A percentile compares a stretch with the other conserved stretches of the same genome.
Evolutionary conservation across 225 moss, liverwort and hornwort genomes (phyloP).

Genomic region (Rhytidiadelphus loreus): DNA sequence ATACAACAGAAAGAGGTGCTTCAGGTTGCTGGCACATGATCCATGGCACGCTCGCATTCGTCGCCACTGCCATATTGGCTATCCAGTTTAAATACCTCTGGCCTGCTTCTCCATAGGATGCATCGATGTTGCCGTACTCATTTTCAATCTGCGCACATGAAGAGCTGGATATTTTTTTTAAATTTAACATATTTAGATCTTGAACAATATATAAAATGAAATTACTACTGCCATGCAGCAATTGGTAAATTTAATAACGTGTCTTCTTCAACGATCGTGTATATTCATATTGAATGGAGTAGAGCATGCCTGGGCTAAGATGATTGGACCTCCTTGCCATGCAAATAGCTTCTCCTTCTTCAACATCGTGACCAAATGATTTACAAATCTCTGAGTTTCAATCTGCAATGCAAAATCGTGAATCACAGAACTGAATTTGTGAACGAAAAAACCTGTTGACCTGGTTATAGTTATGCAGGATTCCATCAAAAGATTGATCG

Average conservation of each 20-base stretch:
- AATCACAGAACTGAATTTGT: not conserved
- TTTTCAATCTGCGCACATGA: slow-evolving; percentile 59
- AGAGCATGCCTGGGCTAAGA: slow-evolving; percentile 59
- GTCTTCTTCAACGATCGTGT: not conserved
- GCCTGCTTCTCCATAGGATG: slow-evolving; percentile 47
- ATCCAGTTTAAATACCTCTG: slow-evolving; percentile 57
- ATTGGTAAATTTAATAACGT: not conserved
- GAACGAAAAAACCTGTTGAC: not conserved
- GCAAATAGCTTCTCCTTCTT: slow-evolving; percentile 64
- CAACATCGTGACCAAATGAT: slow-evolving; percentile 41
- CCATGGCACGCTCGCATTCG: slow-evolving; percentile 75
- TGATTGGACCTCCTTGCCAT: slow-evolving; percentile 84
- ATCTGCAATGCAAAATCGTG: slow-evolving; percentile 9
- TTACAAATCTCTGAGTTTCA: slow-evolving; percentile 68
- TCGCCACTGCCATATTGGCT: slow-evolving; percentile 47
- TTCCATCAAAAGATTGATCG: not conserved
- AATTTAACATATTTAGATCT: not conserved
- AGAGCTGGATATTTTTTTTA: not conserved
- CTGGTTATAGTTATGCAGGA: not conserved
- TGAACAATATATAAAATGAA: not conserved
- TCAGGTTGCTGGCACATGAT: slow-evolving; percentile 85
- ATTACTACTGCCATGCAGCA: not conserved
- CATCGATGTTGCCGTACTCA: slow-evolving; percentile 78
- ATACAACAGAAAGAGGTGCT: slow-evolving; percentile 66
- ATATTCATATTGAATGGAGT: not conserved